Evolutionary conservation across 805 yeast species (phyloP).

Genomic region (Cyberlindnera mrakii): DNA sequence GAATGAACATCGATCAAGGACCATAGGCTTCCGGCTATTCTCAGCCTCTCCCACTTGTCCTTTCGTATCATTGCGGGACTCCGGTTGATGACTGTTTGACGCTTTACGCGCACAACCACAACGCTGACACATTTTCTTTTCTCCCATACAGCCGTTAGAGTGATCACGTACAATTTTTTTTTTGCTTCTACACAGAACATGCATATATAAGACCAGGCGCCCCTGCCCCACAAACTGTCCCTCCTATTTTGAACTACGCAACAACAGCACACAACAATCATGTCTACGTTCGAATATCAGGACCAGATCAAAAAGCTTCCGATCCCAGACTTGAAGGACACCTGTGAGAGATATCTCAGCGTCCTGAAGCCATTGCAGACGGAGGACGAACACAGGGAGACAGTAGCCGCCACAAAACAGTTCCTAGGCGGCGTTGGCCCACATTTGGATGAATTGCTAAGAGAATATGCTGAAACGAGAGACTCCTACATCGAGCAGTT

Average conservation of each 20-base stretch:
- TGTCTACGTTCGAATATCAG: slow-evolving; percentile 54
- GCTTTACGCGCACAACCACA: too few species aligned
- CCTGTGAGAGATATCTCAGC: slow-evolving; percentile 59
- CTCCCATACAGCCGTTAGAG: too few species aligned
- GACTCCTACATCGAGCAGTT: slow-evolving; percentile 88
- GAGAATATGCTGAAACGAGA: slow-evolving; percentile 54
- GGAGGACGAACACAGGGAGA: slow-evolving; percentile 57
- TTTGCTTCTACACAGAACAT: too few species aligned
- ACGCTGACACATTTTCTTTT: too few species aligned
- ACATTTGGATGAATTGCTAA: slow-evolving; percentile 55
- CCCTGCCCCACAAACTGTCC: too few species aligned
- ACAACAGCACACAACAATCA: not conserved
- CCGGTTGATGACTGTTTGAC: too few species aligned
- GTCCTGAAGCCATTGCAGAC: slow-evolving; percentile 79
- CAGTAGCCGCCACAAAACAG: slow-evolving; percentile 49
- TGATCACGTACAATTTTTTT: too few species aligned
- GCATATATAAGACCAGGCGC: too few species aligned
- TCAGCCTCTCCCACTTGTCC: too few species aligned
- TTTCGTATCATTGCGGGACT: too few species aligned
- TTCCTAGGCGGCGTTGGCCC: slow-evolving; percentile 53
- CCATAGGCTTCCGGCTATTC: too few species aligned
- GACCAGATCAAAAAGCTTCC: slow-evolving; percentile 61
- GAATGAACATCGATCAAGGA: too few species aligned
- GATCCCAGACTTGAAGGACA: slow-evolving; percentile 66
- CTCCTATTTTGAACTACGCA: not conserved